These are phyloP conservation scores for Xylaria longipes DNA, from an alignment of 495 filamentous ascomycete species.

Conservation along the genomic window DNA sequence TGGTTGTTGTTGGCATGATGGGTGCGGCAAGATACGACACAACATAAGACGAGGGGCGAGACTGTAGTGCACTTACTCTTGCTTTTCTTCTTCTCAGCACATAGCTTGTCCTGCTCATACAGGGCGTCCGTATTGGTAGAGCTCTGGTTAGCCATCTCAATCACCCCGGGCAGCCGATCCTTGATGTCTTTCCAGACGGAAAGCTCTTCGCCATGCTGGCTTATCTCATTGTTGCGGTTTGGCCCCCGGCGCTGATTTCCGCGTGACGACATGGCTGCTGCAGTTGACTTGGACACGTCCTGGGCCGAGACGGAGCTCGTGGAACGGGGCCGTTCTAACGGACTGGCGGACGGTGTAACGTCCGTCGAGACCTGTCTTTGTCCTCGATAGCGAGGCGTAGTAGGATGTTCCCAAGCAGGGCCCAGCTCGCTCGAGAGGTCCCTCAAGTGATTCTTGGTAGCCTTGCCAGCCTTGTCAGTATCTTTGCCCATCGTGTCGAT, in stretches of 20 bases:
- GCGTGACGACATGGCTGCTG: slow-evolving; percentile 49
- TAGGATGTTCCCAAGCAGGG: slow-evolving; percentile 27
- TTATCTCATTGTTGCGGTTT: slow-evolving; percentile 54
- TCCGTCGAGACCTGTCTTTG: background rate
- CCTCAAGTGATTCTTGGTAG: slow-evolving; percentile 33
- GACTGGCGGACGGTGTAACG: background rate
- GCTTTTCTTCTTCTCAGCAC: slow-evolving; percentile 48
- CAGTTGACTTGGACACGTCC: background rate
- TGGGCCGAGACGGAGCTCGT: slow-evolving; percentile 1
- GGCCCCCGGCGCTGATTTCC: slow-evolving; percentile 54
- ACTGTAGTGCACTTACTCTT: slow-evolving; percentile 29
- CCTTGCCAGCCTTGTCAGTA: slow-evolving; percentile 9
- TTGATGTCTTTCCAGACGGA: slow-evolving; percentile 54
- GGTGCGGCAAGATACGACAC: slow-evolving; percentile 6
- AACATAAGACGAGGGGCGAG: background rate
- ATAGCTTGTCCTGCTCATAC: slow-evolving; percentile 51
- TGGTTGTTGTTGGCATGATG: slow-evolving; percentile 20
- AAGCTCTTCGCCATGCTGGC: slow-evolving; percentile 54
- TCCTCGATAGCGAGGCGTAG: slow-evolving; percentile 16
- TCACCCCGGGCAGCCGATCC: slow-evolving; percentile 46
- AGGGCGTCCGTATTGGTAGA: slow-evolving; percentile 47
- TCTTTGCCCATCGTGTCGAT: slow-evolving; percentile 16
- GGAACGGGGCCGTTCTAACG: background rate
- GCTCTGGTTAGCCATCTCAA: slow-evolving; percentile 50
- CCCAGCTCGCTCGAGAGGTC: slow-evolving; percentile 27